Percentiles rank a stretch among this genome's conserved stretches.
Evolutionary conservation across 192 early-diverging fungal genomes (phyloP).

Genomic region (Backusella tuberculispora): DNA sequence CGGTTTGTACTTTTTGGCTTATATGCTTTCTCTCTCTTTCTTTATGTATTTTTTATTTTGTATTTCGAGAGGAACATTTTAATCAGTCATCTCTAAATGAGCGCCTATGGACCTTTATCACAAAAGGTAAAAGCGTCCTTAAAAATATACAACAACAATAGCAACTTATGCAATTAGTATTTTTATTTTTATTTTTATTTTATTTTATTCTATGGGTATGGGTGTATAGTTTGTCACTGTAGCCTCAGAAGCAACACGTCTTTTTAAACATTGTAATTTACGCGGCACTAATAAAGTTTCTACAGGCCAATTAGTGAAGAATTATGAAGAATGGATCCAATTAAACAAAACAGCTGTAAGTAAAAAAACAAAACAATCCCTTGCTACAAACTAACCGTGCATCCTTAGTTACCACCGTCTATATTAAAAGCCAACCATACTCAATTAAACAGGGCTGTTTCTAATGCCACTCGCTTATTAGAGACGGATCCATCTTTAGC

Average conservation of each 20-base stretch:
- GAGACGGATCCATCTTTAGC: slow-evolving; percentile 2
- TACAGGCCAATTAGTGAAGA: slow-evolving; percentile 1
- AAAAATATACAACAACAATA: neutral
- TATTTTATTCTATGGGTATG: neutral
- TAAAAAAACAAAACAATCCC: neutral
- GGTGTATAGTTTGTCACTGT: slow-evolving; percentile 18
- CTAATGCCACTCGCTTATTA: slow-evolving; percentile 10
- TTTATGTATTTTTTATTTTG: slow-evolving; percentile 5
- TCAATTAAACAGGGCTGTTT: slow-evolving; percentile 10
- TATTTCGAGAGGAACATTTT: neutral
- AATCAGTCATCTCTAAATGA: slow-evolving; percentile 11
- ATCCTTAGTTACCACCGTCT: slow-evolving; percentile 10
- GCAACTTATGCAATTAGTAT: neutral
- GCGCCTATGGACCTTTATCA: slow-evolving; percentile 21
- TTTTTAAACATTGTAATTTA: slow-evolving; percentile 18
- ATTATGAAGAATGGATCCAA: slow-evolving; percentile 17
- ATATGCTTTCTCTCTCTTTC: neutral
- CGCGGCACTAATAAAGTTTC: slow-evolving; percentile 11
- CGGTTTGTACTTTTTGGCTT: neutral
- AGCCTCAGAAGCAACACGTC: slow-evolving; percentile 19
- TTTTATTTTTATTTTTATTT: too few relatives aligned
- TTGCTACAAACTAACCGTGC: neutral
- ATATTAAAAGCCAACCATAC: slow-evolving; percentile 7
- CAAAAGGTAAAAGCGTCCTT: slow-evolving; percentile 21
- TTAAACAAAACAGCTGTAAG: slow-evolving; percentile 10